A percentile compares a stretch with the other conserved stretches of the same genome.
These are phyloP conservation scores for Aspergillus fructus DNA, from an alignment of 2,329 filamentous ascomycete genomes.

Conservation along the genomic window DNA sequence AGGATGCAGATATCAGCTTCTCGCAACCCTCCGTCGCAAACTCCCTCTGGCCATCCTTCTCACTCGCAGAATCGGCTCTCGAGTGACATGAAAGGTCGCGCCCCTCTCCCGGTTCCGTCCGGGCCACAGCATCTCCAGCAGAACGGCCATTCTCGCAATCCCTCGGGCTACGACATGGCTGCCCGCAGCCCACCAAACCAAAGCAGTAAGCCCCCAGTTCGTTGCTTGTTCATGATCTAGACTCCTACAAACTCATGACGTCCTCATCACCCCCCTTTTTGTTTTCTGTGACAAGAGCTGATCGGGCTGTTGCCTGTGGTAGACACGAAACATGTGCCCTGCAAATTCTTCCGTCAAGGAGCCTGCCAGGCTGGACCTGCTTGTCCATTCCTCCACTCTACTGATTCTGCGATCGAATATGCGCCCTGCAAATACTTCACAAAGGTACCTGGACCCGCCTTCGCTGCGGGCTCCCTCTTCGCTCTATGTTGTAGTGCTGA, in stretches of 20 bases:
- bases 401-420: constrained; percentile 78
- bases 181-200: constrained; percentile 48
- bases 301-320: neutral
- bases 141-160: constrained; percentile 45
- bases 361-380: constrained; percentile 93
- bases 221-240: neutral
- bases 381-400: constrained; percentile 94
- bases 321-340: constrained; percentile 97
- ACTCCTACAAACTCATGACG: neutral
- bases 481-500: constrained; percentile 13
- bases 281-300: neutral
- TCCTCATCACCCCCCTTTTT: neutral
- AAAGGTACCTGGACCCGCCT: constrained; percentile 62
- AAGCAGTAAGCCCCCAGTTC: constrained; percentile 36
- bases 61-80: constrained; percentile 29
- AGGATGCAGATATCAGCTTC: constrained; percentile 25
- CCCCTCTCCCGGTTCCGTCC: constrained; percentile 40
- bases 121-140: constrained; percentile 32
- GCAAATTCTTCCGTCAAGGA: constrained; percentile 98
- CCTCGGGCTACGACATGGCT: constrained; percentile 45
- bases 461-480: neutral
- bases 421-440: constrained; percentile 97
- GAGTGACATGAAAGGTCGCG: constrained; percentile 42
- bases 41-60: constrained; percentile 22
- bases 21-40: constrained; percentile 21